These are phyloP conservation scores for Paspalum notatum DNA, from an alignment of 176 grass and related monocot genomes.

Conservation along the genomic window DNA sequence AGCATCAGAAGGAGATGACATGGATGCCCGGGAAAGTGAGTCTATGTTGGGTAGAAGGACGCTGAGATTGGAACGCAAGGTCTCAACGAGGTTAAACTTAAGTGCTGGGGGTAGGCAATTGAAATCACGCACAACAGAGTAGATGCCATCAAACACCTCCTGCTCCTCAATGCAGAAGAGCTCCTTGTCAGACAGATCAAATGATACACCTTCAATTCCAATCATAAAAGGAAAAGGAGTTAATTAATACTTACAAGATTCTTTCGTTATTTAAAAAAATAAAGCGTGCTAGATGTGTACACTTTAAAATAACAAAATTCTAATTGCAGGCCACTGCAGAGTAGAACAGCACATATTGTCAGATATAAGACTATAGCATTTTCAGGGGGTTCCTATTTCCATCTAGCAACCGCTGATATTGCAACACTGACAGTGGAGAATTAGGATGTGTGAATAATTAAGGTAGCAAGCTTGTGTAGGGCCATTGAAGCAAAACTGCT, in stretches of 20 bases:
- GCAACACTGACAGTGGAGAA: not conserved
- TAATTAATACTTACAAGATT: slow-evolving; percentile 3
- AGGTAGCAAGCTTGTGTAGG: not conserved
- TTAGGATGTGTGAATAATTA: not conserved
- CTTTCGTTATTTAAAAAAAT: not conserved
- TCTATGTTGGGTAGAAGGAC: slow-evolving; percentile 91
- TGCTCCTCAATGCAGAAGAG: slow-evolving; percentile 95
- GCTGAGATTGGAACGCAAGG: slow-evolving; percentile 92
- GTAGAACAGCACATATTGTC: slow-evolving; percentile 6
- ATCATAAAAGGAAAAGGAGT: slow-evolving; percentile 32
- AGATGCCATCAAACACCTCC: slow-evolving; percentile 81
- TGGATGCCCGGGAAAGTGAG: slow-evolving; percentile 67
- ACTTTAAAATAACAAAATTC: not conserved
- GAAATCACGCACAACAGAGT: slow-evolving; percentile 84
- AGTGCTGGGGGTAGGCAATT: slow-evolving; percentile 58
- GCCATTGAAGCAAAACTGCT: not conserved
- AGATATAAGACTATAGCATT: not conserved
- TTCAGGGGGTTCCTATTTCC: not conserved
- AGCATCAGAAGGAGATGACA: slow-evolving; percentile 56
- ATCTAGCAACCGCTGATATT: slow-evolving; percentile 11
- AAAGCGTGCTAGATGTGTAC: not conserved
- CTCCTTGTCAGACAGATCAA: slow-evolving; percentile 91
- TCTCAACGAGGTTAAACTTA: slow-evolving; percentile 92
- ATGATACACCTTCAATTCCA: slow-evolving; percentile 65
- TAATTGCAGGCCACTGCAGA: not conserved